Conservation (phyloP, 768 basidiomycete genomes). For the Serpula lacrymans region DNA sequence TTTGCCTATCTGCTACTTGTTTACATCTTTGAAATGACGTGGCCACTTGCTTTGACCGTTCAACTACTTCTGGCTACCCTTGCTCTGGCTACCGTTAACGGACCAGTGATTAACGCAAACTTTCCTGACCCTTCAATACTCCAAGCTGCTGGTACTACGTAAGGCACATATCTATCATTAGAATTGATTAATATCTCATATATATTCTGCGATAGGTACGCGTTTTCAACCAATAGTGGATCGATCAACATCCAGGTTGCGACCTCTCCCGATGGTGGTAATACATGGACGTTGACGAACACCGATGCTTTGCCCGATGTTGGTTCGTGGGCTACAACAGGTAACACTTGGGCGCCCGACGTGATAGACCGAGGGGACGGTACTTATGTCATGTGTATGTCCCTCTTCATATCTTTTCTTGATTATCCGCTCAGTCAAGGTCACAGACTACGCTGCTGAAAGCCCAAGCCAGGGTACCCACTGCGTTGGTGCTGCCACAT, state of each 20-base stretch:
- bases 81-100: constrained; percentile 7
- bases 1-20: too few species aligned
- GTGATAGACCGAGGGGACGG: constrained; percentile 13
- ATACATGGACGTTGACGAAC: constrained; percentile 12
- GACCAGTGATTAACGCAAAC: constrained; percentile 17
- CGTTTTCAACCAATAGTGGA: constrained; percentile 17
- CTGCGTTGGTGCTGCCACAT: constrained; percentile 26
- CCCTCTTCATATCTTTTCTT: background rate
- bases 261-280: constrained; percentile 16
- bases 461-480: constrained; percentile 13
- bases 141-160: constrained; percentile 4
- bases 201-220: too few species aligned
- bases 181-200: too few species aligned
- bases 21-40: too few species aligned
- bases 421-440: background rate
- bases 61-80: too few species aligned
- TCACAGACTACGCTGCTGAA: constrained; percentile 12
- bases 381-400: constrained; percentile 17
- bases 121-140: constrained; percentile 21
- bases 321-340: constrained; percentile 19
- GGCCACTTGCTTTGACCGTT: too few species aligned
- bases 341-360: constrained; percentile 19
- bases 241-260: constrained; percentile 19
- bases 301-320: constrained; percentile 19
- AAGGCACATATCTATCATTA: too few species aligned